Evolutionary conservation across 73 alveolate genomes (phyloP).

Genomic region (Paramecium octaurelia): DNA sequence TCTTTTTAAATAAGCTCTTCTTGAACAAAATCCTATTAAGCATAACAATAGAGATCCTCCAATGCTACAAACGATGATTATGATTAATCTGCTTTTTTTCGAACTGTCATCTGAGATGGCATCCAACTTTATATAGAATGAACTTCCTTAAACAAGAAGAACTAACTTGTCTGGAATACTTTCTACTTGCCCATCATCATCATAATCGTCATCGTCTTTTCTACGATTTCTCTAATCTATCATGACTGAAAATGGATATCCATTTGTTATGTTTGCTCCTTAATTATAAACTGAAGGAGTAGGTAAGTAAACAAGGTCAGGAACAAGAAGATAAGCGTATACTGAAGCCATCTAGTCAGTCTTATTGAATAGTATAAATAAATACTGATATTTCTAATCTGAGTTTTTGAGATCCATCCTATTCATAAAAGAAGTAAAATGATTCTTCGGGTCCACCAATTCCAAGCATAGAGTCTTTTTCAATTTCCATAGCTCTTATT

Average conservation of each 20-base stretch:
- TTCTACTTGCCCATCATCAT: neutral
- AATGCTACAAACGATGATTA: neutral
- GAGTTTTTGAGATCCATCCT: neutral
- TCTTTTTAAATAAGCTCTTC: neutral
- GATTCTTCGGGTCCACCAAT: neutral
- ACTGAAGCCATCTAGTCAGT: neutral
- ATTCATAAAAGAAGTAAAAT: neutral
- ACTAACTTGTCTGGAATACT: neutral
- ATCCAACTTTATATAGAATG: neutral
- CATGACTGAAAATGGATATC: neutral
- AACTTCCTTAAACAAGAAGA: neutral
- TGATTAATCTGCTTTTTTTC: neutral
- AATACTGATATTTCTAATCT: neutral
- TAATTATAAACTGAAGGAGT: neutral
- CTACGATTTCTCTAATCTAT: neutral
- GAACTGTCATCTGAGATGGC: neutral
- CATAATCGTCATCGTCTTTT: neutral
- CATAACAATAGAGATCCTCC: neutral
- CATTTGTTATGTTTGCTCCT: neutral
- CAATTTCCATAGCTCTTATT: neutral
- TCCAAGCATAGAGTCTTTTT: neutral
- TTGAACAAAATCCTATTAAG: neutral
- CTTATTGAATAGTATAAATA: neutral
- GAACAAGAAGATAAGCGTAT: neutral
- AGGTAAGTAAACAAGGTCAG: neutral